Conservation (phyloP, 768 basidiomycete species). For the Boletellus ananiceps region DNA sequence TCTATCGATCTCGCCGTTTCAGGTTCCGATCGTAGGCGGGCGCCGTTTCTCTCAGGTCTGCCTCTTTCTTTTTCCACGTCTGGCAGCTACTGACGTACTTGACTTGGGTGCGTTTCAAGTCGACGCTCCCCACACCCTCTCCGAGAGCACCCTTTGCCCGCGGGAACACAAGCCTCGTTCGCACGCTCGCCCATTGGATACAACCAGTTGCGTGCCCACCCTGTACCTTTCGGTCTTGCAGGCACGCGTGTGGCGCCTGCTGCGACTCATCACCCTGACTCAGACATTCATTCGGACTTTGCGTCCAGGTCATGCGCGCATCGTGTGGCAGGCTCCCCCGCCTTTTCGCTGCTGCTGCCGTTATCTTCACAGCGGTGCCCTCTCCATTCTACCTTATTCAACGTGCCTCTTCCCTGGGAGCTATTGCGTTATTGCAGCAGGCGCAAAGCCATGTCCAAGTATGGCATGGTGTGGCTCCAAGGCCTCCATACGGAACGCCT, state of each 20-base stretch:
- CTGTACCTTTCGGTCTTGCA: not conserved
- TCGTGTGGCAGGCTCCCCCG: constrained; percentile 13
- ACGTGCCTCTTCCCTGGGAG: constrained; percentile 6
- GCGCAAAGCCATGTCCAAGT: constrained; percentile 17
- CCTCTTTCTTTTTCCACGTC: not conserved
- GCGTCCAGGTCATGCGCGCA: not conserved
- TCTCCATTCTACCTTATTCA: constrained; percentile 12
- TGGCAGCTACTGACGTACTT: constrained; percentile 18
- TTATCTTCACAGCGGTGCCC: constrained; percentile 6
- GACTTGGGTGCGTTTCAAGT: constrained; percentile 19
- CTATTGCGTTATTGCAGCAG: not conserved
- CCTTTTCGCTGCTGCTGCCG: constrained; percentile 13
- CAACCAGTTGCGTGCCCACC: not conserved
- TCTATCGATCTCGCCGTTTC: constrained; percentile 3
- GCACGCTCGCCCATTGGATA: constrained; percentile 1
- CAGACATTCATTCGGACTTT: too few relatives aligned
- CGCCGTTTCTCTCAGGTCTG: not conserved
- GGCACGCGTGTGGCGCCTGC: too few relatives aligned
- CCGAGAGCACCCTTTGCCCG: constrained; percentile 22
- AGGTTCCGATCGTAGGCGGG: constrained; percentile 11
- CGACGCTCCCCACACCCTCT: constrained; percentile 21
- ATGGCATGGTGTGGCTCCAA: constrained; percentile 3
- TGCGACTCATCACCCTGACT: not conserved
- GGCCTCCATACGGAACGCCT: too few relatives aligned
- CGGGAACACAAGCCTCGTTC: constrained; percentile 1